Percentiles rank a stretch among this genome's conserved stretches.
Conservation (phyloP, 768 basidiomycete species). For the Clathrus columnatus region DNA sequence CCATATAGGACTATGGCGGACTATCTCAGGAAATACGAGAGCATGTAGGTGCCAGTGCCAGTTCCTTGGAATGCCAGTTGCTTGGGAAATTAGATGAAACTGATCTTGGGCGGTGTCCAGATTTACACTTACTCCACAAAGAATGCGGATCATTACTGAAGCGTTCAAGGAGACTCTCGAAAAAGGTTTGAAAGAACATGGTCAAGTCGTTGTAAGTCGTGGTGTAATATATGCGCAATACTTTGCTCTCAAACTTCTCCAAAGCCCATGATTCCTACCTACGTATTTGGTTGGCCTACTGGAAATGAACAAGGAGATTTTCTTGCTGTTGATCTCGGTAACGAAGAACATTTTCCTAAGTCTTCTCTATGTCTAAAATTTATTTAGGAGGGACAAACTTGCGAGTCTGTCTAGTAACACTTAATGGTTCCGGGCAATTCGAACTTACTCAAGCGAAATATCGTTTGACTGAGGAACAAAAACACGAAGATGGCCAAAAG, state of each 20-base stretch:
- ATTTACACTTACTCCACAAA: conserved; percentile 79
- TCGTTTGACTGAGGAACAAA: conserved; percentile 93
- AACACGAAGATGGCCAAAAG: conserved; percentile 92
- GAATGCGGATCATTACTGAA: conserved; percentile 96
- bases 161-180: conserved; percentile 92
- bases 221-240: neutral
- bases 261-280: conserved; percentile 95
- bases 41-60: conserved; percentile 44
- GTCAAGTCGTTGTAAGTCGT: conserved; percentile 74
- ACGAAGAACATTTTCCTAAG: conserved; percentile 6
- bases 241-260: neutral
- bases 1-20: conserved; percentile 81
- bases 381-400: conserved; percentile 86
- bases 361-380: conserved; percentile 3
- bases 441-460: conserved; percentile 98
- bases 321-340: conserved; percentile 84
- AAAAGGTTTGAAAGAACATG: conserved; percentile 68
- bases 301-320: conserved; percentile 84
- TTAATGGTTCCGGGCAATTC: conserved; percentile 91
- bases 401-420: conserved; percentile 93
- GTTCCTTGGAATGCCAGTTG: neutral
- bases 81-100: conserved; percentile 9
- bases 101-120: conserved; percentile 26
- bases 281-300: conserved; percentile 91
- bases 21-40: conserved; percentile 86